Percentiles rank a stretch among this genome's conserved stretches.
Evolutionary conservation across 2,329 filamentous ascomycete species (phyloP).

Genomic region (Trichoderma afroharzianum): DNA sequence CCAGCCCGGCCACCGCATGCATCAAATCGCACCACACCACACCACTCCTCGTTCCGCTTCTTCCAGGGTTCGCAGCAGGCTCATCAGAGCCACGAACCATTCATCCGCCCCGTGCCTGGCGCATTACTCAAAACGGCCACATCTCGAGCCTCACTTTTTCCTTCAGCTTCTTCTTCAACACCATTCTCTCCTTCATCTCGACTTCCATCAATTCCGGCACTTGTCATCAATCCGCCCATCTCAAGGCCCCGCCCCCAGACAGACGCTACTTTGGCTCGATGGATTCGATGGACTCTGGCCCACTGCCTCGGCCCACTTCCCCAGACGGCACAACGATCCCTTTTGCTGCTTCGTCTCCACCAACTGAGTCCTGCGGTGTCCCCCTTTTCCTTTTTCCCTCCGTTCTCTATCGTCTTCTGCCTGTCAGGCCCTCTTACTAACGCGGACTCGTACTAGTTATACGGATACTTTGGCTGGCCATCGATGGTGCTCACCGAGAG

Average conservation of each 20-base stretch:
- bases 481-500: neutral
- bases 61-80: neutral
- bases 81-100: neutral
- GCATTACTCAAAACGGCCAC: neutral
- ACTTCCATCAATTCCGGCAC: neutral
- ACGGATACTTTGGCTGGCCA: neutral
- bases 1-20: neutral
- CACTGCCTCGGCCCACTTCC: constrained; percentile 18
- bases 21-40: constrained; percentile 7
- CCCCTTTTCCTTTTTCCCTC: neutral
- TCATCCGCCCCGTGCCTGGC: neutral
- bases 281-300: constrained; percentile 5
- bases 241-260: constrained; percentile 18
- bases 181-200: neutral
- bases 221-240: neutral
- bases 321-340: constrained; percentile 20
- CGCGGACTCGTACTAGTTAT: neutral
- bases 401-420: neutral
- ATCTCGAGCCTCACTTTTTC: constrained; percentile 1
- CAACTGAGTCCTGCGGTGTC: neutral
- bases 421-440: neutral
- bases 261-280: neutral
- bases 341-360: constrained; percentile 1
- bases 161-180: neutral
- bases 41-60: neutral